Percentiles rank a stretch among this genome's conserved stretches.
These are phyloP conservation scores for Mycocentrospora acerina DNA, from an alignment of 2,329 filamentous ascomycete species.

Conservation along the genomic window DNA sequence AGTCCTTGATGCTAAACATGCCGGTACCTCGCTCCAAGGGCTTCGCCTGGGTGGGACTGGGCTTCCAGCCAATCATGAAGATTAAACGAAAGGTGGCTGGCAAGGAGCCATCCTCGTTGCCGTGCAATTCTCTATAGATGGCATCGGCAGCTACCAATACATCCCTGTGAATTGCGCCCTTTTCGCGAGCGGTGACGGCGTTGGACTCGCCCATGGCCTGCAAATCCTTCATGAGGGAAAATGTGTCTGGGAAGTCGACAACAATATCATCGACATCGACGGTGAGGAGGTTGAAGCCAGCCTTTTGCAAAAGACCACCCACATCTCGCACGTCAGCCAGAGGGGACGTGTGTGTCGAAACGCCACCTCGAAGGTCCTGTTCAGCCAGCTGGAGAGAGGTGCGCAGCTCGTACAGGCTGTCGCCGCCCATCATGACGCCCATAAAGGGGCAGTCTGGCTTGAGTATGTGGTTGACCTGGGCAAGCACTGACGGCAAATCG, in stretches of 20 bases:
- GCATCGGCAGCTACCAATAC: conserved; percentile 83
- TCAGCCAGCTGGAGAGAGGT: conserved; percentile 92
- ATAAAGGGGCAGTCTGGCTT: conserved; percentile 92
- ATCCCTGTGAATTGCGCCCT: conserved; percentile 73
- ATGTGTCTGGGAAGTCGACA: conserved; percentile 87
- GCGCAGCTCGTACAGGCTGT: conserved; percentile 89
- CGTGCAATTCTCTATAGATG: conserved; percentile 86
- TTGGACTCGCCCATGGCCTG: conserved; percentile 97
- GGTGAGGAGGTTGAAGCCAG: conserved; percentile 93
- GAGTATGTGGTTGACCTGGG: conserved; percentile 81
- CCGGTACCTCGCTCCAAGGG: conserved; percentile 83
- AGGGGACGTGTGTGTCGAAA: conserved; percentile 87
- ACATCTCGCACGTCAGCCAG: conserved; percentile 90
- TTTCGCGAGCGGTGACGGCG: conserved; percentile 81
- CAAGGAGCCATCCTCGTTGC: conserved; percentile 63
- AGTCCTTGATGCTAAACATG: conserved; percentile 83
- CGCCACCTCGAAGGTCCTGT: conserved; percentile 84
- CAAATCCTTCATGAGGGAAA: conserved; percentile 88
- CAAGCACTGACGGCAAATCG: conserved; percentile 81
- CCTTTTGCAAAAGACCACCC: conserved; percentile 79
- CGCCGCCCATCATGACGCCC: conserved; percentile 93
- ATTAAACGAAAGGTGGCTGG: conserved; percentile 95
- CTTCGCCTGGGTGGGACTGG: conserved; percentile 73
- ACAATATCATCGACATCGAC: conserved; percentile 97
- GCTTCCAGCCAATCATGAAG: conserved; percentile 99